phyloP scores from a whole-genome alignment of 306 rosid species.

The Cicer bijugum region DNA sequence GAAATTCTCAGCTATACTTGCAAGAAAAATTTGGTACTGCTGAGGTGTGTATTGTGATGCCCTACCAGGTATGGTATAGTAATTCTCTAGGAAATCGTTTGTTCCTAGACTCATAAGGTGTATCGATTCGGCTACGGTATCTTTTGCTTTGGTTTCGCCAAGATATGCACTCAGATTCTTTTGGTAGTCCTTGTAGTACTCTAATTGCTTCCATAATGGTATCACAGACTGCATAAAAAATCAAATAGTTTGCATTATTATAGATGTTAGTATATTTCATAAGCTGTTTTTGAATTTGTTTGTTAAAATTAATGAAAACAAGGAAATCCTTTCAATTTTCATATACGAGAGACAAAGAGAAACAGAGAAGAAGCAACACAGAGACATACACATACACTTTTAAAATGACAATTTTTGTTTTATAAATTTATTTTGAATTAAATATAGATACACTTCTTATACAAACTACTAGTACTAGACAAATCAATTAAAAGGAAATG shows the following conservation, averaged over 20 bases:
- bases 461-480: too few species aligned
- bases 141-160: conserved; percentile 59
- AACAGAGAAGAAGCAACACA: background rate
- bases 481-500: background rate
- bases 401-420: too few species aligned
- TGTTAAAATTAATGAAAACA: background rate
- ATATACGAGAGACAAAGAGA: background rate
- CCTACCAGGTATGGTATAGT: conserved; percentile 65
- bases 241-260: conserved; percentile 4
- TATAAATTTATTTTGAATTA: too few species aligned
- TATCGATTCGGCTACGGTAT: conserved; percentile 60
- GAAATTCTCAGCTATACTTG: conserved; percentile 69
- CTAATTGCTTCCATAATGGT: conserved; percentile 81
- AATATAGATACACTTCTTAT: too few species aligned
- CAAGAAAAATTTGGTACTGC: conserved; percentile 62
- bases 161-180: conserved; percentile 56
- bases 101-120: conserved; percentile 80
- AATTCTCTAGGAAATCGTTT: conserved; percentile 88
- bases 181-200: conserved; percentile 73
- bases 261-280: background rate
- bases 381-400: too few species aligned
- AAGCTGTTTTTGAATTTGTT: background rate
- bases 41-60: conserved; percentile 55
- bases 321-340: background rate
- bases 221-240: conserved; percentile 74